Conservation (phyloP, 176 grass and related monocot species). For the Musa acuminata region DNA sequence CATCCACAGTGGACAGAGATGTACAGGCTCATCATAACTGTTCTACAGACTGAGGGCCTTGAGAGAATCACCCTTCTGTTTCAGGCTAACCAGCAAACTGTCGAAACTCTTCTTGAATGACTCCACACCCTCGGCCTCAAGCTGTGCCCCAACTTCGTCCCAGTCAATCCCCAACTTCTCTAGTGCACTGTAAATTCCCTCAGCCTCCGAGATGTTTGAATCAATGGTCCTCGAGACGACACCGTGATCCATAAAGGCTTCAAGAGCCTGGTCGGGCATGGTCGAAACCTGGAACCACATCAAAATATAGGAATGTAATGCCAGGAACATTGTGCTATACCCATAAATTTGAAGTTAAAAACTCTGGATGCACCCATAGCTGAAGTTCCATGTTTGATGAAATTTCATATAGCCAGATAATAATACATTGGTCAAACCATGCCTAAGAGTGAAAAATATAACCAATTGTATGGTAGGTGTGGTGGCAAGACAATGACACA, state of each 20-base stretch:
- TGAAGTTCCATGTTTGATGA: too few species aligned
- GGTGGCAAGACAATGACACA: too few species aligned
- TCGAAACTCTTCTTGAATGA: slow-evolving; percentile 98
- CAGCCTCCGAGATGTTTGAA: too few species aligned
- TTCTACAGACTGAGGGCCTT: slow-evolving; percentile 32
- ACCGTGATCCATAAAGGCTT: slow-evolving; percentile 85
- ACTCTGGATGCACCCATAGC: too few species aligned
- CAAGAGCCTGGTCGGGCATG: slow-evolving; percentile 90
- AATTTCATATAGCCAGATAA: too few species aligned
- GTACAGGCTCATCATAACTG: not conserved
- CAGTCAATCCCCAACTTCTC: too few species aligned
- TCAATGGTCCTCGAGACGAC: slow-evolving; percentile 81
- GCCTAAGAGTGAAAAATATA: too few species aligned
- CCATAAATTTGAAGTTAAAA: not conserved
- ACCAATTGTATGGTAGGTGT: too few species aligned
- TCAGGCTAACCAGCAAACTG: slow-evolving; percentile 65
- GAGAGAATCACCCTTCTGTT: slow-evolving; percentile 76
- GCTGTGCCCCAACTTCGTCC: too few species aligned
- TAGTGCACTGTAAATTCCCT: too few species aligned
- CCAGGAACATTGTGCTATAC: not conserved
- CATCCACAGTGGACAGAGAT: not conserved
- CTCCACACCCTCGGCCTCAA: too few species aligned
- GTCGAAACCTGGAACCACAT: slow-evolving; percentile 71
- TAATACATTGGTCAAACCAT: too few species aligned
- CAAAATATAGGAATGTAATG: not conserved